Conservation (phyloP, 1,284 basidiomycete species). For the Cutaneotrichosporon curvatum region DNA sequence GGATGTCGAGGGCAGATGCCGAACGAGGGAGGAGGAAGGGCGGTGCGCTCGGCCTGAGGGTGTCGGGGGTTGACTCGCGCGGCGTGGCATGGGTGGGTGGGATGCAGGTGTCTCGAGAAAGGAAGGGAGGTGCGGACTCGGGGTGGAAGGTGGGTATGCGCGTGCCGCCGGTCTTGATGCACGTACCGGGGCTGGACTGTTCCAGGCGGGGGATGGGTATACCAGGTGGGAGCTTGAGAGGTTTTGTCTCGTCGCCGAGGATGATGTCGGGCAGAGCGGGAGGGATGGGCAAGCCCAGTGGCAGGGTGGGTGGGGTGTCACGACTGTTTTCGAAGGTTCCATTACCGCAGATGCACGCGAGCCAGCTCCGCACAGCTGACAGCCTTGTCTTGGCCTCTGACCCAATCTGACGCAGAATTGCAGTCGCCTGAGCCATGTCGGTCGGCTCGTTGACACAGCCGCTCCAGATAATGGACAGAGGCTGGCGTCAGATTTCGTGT, state of each 20-base stretch:
- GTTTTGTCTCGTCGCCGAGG: too few relatives aligned
- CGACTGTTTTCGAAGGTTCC: neutral
- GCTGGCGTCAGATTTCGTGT: neutral
- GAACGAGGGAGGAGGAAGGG: slow-evolving; percentile 2
- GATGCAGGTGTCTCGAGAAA: neutral
- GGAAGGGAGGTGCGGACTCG: neutral
- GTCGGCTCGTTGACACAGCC: slow-evolving; percentile 3
- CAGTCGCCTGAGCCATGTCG: slow-evolving; percentile 1
- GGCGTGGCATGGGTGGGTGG: neutral
- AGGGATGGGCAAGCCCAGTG: neutral
- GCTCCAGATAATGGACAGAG: slow-evolving; percentile 6
- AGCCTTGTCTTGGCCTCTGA: slow-evolving; percentile 1
- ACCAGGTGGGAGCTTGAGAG: neutral
- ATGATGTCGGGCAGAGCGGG: neutral
- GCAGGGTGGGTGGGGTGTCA: too few relatives aligned
- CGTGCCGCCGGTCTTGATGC: too few relatives aligned
- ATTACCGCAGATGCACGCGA: slow-evolving; percentile 1
- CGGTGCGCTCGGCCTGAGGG: neutral
- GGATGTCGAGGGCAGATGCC: neutral
- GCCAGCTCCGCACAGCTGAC: slow-evolving; percentile 1
- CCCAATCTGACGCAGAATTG: slow-evolving; percentile 7
- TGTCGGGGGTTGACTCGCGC: neutral
- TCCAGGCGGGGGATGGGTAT: neutral
- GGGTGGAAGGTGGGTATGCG: too few relatives aligned
- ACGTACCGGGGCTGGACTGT: neutral